Evolutionary conservation across 768 basidiomycete species (phyloP).

Genomic region (Harrya chromipes): DNA sequence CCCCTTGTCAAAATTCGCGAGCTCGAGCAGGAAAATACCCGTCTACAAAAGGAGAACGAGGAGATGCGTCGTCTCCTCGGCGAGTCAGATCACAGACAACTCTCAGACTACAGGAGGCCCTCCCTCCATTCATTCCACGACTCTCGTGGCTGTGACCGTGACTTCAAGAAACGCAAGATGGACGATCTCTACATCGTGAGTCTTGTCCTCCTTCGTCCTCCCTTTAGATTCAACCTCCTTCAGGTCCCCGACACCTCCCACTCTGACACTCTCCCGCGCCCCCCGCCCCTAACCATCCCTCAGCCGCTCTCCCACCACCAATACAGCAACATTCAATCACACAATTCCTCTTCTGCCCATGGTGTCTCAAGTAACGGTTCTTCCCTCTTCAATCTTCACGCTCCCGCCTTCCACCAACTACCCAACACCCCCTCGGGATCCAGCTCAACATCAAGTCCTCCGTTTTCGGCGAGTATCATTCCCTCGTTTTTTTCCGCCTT

Average conservation of each 20-base stretch:
- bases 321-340: constrained; percentile 42
- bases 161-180: constrained; percentile 62
- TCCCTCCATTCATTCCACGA: constrained; percentile 49
- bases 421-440: constrained; percentile 72
- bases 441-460: constrained; percentile 70
- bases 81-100: constrained; percentile 39
- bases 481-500: constrained; percentile 32
- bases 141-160: constrained; percentile 48
- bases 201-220: not conserved
- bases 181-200: constrained; percentile 56
- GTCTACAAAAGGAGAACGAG: constrained; percentile 70
- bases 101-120: constrained; percentile 47
- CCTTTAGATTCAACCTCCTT: not conserved
- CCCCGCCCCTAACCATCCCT: constrained; percentile 63
- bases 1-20: constrained; percentile 75
- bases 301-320: constrained; percentile 50
- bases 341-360: constrained; percentile 39
- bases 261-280: constrained; percentile 32
- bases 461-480: constrained; percentile 84
- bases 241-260: constrained; percentile 50
- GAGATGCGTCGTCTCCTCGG: constrained; percentile 66
- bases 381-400: constrained; percentile 51
- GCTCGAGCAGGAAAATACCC: constrained; percentile 75
- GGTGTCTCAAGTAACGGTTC: constrained; percentile 37
- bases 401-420: constrained; percentile 56